Conservation (phyloP, 352 stramenopile genomes). For the Phytophthora constricta region DNA sequence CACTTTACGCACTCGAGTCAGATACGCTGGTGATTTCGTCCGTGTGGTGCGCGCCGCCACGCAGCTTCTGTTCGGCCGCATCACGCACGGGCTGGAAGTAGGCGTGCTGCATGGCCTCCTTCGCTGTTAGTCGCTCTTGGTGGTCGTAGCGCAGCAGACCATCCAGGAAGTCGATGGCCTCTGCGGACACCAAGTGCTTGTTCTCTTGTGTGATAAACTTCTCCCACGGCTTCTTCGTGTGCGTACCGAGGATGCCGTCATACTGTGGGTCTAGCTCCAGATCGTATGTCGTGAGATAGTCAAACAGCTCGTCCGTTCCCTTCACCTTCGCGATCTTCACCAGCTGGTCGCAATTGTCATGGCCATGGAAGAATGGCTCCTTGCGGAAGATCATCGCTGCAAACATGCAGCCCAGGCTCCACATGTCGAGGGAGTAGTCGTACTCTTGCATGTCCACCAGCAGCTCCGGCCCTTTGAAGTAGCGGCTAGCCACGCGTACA, state of each 20-base stretch:
- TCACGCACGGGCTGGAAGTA: conserved; percentile 97
- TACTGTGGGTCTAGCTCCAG: conserved; percentile 99
- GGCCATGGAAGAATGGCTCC: conserved; percentile 99
- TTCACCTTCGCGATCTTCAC: conserved; percentile 99
- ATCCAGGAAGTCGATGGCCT: conserved; percentile 97
- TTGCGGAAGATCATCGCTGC: conserved; percentile 99
- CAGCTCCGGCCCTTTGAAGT: conserved; percentile 99
- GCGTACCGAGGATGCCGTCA: conserved; percentile 96
- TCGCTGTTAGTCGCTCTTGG: conserved; percentile 97
- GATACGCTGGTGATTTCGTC: conserved; percentile 81
- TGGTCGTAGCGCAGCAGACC: conserved; percentile 93
- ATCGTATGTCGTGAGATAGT: conserved; percentile 99
- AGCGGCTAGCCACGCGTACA: conserved; percentile 98
- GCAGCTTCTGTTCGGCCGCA: conserved; percentile 74
- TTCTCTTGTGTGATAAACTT: conserved; percentile 99
- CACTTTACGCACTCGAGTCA: conserved; percentile 73
- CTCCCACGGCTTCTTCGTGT: conserved; percentile 98
- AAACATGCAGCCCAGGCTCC: conserved; percentile 99
- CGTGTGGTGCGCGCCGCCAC: conserved; percentile 51
- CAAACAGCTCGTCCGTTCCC: conserved; percentile 98
- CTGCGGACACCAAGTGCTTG: conserved; percentile 95
- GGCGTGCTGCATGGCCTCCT: conserved; percentile 98
- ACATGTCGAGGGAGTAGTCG: conserved; percentile 99
- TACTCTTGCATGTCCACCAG: conserved; percentile 99
- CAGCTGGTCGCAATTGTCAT: conserved; percentile 99